These are phyloP conservation scores for Lodderomyces oxycetoniae DNA, from an alignment of 1,139 yeast species.

Conservation along the genomic window DNA sequence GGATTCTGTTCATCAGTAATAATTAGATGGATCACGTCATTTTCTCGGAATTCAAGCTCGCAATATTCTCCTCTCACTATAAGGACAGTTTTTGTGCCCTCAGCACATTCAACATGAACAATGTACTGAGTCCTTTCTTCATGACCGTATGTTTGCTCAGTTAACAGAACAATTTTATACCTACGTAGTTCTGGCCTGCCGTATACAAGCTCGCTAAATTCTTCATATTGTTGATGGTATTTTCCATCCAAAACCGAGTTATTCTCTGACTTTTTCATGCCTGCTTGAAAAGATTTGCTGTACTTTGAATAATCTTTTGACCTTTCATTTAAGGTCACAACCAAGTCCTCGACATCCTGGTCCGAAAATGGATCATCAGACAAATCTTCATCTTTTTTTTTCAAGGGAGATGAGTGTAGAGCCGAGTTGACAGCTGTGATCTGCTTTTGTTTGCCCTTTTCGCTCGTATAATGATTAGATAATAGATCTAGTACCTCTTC, in stretches of 20 bases:
- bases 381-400: constrained; percentile 6
- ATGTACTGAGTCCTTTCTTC: constrained; percentile 39
- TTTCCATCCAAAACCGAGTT: constrained; percentile 10
- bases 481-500: constrained; percentile 23
- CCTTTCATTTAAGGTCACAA: neutral
- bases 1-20: constrained; percentile 37
- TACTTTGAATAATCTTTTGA: constrained; percentile 2
- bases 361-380: constrained; percentile 30
- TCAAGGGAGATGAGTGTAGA: no score
- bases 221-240: constrained; percentile 20
- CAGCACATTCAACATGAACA: constrained; percentile 40
- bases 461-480: neutral
- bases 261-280: constrained; percentile 23
- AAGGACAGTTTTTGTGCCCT: constrained; percentile 32
- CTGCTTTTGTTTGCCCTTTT: neutral
- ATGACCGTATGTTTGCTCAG: constrained; percentile 22
- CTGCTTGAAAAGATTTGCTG: constrained; percentile 22
- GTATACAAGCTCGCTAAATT: constrained; percentile 37
- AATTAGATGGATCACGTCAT: constrained; percentile 62
- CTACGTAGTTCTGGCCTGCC: constrained; percentile 46
- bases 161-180: constrained; percentile 40
- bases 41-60: constrained; percentile 34
- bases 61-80: constrained; percentile 49
- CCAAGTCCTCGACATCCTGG: constrained; percentile 18
- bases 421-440: neutral